These are phyloP conservation scores for Podila epigama DNA, from an alignment of 192 early-diverging fungal species.

Conservation along the genomic window DNA sequence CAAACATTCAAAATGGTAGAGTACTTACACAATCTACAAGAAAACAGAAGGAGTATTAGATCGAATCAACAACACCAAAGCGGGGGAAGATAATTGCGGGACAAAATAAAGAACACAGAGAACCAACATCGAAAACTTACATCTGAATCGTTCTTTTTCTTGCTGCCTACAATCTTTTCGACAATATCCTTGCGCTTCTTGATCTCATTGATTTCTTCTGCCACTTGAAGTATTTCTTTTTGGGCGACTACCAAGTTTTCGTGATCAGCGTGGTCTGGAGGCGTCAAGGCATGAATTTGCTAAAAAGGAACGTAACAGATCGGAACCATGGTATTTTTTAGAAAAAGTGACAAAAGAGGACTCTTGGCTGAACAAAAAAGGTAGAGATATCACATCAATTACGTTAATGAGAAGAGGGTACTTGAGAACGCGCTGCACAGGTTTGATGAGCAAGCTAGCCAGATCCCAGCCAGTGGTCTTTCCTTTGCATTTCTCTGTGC, in stretches of 20 bases:
- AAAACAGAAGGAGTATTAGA: background rate
- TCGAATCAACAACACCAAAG: background rate
- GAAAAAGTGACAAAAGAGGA: no score
- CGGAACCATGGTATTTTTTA: no score
- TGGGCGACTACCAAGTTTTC: constrained; percentile 57
- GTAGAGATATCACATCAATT: background rate
- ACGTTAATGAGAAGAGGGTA: constrained; percentile 89
- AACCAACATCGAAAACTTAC: constrained; percentile 51
- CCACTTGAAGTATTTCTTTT: constrained; percentile 67
- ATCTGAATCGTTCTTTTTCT: constrained; percentile 71
- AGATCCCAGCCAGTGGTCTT: constrained; percentile 93
- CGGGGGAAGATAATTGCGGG: background rate
- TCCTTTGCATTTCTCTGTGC: constrained; percentile 67
- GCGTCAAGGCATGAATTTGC: constrained; percentile 66
- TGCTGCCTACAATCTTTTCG: constrained; percentile 81
- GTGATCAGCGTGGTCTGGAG: constrained; percentile 62
- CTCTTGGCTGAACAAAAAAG: no score
- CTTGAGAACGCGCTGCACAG: constrained; percentile 97
- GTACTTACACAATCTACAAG: constrained; percentile 39
- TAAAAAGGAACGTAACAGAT: constrained; percentile 18
- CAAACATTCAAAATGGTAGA: no score
- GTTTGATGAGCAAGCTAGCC: constrained; percentile 90
- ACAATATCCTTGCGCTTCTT: constrained; percentile 89
- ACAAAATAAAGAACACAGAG: background rate
- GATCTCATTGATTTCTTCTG: constrained; percentile 85